Evolutionary conservation across 2,329 filamentous ascomycete genomes (phyloP).

Genomic region (Leptographium wingfieldii): DNA sequence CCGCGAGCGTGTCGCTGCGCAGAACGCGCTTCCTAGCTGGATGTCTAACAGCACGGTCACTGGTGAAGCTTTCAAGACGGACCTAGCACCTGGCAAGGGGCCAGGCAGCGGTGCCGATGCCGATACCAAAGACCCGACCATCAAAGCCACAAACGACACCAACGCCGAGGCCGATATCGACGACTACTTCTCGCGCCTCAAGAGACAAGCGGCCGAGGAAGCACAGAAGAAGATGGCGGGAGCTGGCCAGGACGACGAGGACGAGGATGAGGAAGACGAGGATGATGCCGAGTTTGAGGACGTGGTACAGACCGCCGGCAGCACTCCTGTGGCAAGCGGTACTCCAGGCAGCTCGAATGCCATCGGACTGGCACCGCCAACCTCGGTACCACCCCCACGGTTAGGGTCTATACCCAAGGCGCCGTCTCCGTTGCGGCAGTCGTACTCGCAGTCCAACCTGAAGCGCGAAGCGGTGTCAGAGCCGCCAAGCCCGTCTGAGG

Average conservation of each 20-base stretch:
- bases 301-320: conserved; percentile 25
- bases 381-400: background rate
- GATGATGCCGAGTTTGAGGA: conserved; percentile 38
- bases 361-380: conserved; percentile 10
- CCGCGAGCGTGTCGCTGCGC: conserved; percentile 51
- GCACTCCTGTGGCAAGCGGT: conserved; percentile 18
- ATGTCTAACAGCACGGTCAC: conserved; percentile 59
- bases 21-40: conserved; percentile 61
- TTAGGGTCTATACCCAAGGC: conserved; percentile 6
- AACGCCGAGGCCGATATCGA: conserved; percentile 48
- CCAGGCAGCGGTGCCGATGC: conserved; percentile 26
- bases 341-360: conserved; percentile 17
- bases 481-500: conserved; percentile 11
- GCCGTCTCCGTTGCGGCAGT: conserved; percentile 17
- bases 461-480: conserved; percentile 22
- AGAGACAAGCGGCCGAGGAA: conserved; percentile 43
- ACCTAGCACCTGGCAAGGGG: conserved; percentile 19
- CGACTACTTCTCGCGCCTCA: conserved; percentile 54
- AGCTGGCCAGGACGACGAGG: conserved; percentile 28
- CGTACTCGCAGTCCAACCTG: conserved; percentile 15
- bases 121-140: conserved; percentile 32
- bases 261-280: conserved; percentile 26
- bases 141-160: conserved; percentile 27
- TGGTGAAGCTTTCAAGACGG: conserved; percentile 43
- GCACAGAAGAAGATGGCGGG: conserved; percentile 37